phyloP scores from a whole-genome alignment of 2,329 filamentous ascomycete species.

The Phoma sp. region DNA sequence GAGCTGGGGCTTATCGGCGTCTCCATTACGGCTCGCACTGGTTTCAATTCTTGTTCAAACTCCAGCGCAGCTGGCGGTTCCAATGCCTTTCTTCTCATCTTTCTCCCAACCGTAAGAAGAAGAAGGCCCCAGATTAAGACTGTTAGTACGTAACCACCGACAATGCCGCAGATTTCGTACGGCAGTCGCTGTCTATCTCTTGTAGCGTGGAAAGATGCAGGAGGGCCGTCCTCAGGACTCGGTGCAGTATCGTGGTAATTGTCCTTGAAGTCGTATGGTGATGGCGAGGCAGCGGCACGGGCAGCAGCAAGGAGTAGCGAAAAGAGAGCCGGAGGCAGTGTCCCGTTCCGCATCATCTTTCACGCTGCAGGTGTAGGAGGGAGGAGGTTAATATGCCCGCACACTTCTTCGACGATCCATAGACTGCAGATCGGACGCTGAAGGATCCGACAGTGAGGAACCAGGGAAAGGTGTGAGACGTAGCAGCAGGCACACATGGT shows the following conservation, averaged over 20 bases:
- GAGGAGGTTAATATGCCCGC: conserved; percentile 10
- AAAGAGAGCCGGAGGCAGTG: conserved; percentile 32
- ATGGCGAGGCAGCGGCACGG: conserved; percentile 29
- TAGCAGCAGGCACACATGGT: conserved; percentile 36
- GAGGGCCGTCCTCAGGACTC: conserved; percentile 37
- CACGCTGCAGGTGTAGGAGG: conserved; percentile 6
- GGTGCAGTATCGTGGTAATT: conserved; percentile 37
- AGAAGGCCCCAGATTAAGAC: conserved; percentile 73
- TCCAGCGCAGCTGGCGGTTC: conserved; percentile 59
- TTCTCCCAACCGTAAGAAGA: conserved; percentile 55
- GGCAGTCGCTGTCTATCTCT: conserved; percentile 66
- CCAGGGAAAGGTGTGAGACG: conserved; percentile 28
- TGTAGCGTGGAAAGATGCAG: conserved; percentile 36
- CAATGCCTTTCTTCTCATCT: conserved; percentile 54
- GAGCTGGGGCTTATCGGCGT: conserved; percentile 43
- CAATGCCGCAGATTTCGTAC: conserved; percentile 80
- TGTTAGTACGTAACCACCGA: conserved; percentile 80
- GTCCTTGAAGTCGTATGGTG: conserved; percentile 33
- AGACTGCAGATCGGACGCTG: conserved; percentile 14
- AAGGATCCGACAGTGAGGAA: conserved; percentile 28
- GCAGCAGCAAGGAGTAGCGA: conserved; percentile 36
- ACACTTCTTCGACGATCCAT: conserved; percentile 17
- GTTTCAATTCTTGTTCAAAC: conserved; percentile 60
- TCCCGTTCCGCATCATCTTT: conserved; percentile 37
- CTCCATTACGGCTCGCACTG: conserved; percentile 27